A percentile compares a stretch with the other conserved stretches of the same genome.
These are phyloP conservation scores for Zygoascus ofunaensis DNA, from an alignment of 805 yeast genomes.

Conservation along the genomic window DNA sequence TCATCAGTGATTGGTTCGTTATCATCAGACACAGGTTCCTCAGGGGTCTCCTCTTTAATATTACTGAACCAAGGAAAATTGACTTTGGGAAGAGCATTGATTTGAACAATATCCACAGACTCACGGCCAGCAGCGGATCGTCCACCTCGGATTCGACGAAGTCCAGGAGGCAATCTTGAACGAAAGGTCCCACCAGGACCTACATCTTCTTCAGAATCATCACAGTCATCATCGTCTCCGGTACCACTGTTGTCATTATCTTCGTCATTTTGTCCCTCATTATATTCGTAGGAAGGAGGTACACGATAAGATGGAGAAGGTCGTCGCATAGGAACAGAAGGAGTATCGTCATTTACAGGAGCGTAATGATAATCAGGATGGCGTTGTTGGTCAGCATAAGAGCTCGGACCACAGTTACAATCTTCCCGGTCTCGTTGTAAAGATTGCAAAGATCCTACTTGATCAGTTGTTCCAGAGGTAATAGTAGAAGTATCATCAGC, in stretches of 20 bases:
- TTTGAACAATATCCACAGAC: background rate
- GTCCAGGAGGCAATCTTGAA: background rate
- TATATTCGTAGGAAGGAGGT: background rate
- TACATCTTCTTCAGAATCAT: background rate
- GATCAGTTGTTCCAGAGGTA: too few species aligned
- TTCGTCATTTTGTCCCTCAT: conserved; percentile 1
- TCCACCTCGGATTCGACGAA: background rate
- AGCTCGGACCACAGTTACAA: background rate
- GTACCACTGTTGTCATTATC: conserved; percentile 4
- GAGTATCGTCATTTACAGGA: background rate
- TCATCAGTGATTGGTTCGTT: background rate
- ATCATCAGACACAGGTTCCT: background rate
- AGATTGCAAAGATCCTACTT: too few species aligned
- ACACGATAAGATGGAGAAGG: background rate
- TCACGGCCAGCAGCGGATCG: background rate
- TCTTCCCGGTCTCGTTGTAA: too few species aligned
- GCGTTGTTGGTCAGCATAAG: background rate
- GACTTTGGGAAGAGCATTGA: conserved; percentile 4
- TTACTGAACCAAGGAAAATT: conserved; percentile 3
- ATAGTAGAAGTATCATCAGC: too few species aligned
- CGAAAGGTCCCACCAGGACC: background rate
- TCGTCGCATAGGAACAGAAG: background rate
- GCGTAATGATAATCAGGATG: background rate
- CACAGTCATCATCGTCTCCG: conserved; percentile 5
- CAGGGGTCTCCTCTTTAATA: background rate